Evolutionary conservation across 2,329 filamentous ascomycete genomes (phyloP), one percentile per base, ranked within the genome.

Genomic region (Lasiodiplodia citricola): DNA sequence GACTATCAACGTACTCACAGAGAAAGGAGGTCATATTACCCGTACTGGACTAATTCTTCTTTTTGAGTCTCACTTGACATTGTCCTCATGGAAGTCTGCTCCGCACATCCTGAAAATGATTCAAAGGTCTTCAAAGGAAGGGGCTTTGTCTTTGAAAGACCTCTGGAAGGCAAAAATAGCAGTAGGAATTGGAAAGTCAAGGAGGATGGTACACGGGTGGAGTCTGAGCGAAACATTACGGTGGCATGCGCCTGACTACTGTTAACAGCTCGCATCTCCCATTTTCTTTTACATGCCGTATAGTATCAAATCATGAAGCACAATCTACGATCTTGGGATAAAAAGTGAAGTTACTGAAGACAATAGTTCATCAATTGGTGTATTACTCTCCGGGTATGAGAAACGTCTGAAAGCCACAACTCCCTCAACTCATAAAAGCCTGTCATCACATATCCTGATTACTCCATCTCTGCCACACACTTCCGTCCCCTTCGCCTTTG

Each of bases 21-120:
- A 38, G n/a, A 13, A 21, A 5, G 55, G 31, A 4, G 31, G n/a
- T 8, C 35, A 25, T n/a, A 41, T 57, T 6, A 57, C 55, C 8
- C 18, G n/a, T 1, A 14, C n/a, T 5, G 55, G 18, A 5, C 18
- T 57, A 4, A 37, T 2, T 1, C 4, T 7, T 3, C 21, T 57
- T 18, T 6, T 11, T 3, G 4, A 16, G 25, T 18, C 2, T 3
- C n/a, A 16, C 0, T 0, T 0, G 52, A 16, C 0, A 1, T 18
- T 13, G 2, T 25, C 23, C 3, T 16, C 2, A 6, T 10, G n/a
- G 23, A 13, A 28, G 0, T 3, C 3, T 11, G 0, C 16, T 10
- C 16, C 23, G 10, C 23, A 4, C 7, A 55, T 18, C 14, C 16
- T 55, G 5, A 10, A 35, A 5, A 35, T 35, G 2, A 4, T 25